Conservation (phyloP, 2,329 filamentous ascomycete genomes). For the Westerdykella aurantiaca region DNA sequence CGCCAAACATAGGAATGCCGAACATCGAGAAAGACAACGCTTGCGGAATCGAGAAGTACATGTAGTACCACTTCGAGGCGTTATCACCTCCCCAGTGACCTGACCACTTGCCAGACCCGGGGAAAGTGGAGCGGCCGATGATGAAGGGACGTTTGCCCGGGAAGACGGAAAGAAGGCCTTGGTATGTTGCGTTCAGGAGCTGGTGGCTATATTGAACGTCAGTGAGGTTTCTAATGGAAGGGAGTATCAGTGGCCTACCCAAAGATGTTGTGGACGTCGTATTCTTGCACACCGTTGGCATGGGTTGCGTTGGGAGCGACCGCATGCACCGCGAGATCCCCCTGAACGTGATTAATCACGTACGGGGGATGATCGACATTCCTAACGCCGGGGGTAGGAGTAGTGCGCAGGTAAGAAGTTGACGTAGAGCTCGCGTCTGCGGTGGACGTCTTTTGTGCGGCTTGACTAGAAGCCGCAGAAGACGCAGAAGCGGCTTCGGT, state of each 20-base stretch:
- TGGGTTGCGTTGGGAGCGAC: slow-evolving; percentile 74
- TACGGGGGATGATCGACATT: slow-evolving; percentile 72
- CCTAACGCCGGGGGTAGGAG: slow-evolving; percentile 57
- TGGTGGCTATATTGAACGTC: slow-evolving; percentile 68
- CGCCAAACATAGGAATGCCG: slow-evolving; percentile 70
- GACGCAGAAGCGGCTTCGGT: slow-evolving; percentile 60
- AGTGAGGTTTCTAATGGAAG: neutral
- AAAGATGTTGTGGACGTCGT: slow-evolving; percentile 76
- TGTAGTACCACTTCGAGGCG: slow-evolving; percentile 62
- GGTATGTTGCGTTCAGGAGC: slow-evolving; percentile 71
- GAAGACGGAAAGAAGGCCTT: slow-evolving; percentile 59
- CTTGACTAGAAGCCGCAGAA: slow-evolving; percentile 50
- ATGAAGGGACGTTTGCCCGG: slow-evolving; percentile 72
- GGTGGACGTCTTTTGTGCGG: slow-evolving; percentile 35
- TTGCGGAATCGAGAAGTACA: slow-evolving; percentile 73
- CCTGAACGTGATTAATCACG: slow-evolving; percentile 66
- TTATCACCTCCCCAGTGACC: slow-evolving; percentile 80
- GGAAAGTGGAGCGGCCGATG: slow-evolving; percentile 75
- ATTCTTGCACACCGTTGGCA: slow-evolving; percentile 65
- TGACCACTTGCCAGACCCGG: slow-evolving; percentile 67
- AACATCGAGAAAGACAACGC: slow-evolving; percentile 69
- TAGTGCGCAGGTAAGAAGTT: slow-evolving; percentile 51
- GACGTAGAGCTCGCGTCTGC: slow-evolving; percentile 22
- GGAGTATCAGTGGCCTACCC: slow-evolving; percentile 11
- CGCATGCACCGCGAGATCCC: slow-evolving; percentile 66